Base-by-base conservation (phyloP, 2,329 filamentous ascomycete species). In the Colletotrichum abscissum region DNA sequence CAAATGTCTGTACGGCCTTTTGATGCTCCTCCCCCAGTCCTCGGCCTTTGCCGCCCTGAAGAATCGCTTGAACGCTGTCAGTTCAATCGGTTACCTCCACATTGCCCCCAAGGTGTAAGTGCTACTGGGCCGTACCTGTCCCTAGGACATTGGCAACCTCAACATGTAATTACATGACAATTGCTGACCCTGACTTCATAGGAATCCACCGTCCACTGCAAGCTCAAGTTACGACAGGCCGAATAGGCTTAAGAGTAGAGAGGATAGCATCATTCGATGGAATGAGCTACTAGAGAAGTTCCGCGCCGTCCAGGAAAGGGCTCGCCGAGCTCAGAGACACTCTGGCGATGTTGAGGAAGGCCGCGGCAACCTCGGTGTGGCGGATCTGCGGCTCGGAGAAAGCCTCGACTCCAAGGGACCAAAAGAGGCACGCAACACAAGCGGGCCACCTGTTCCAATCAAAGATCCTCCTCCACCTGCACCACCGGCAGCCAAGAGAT, bases 21-120 rank as follows among this genome's bases (percentile, higher is more conserved):
- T 99, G 67, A 99, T 99, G 97, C 92, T 99, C 22, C 89, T 99
- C n/a, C 97, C 97, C 0, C 97, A 99, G 84, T 98, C 96, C 19
- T 97, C 95, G 33, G 97, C 97, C 9, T 99, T 99, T 84, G 97
- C 95, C 33, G 96, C 97, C 2, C 87, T 99, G 70, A 98, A 98
- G 82, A 99, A 99, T 80, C 92, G 97, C 55, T 89, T 99, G 63
- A 98, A 98, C 83, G 98, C 94, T 82, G 97, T 99, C 77, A 97
- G 94, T 85, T 95, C 97, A 65, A 98, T 99, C 81, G 97, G 96
- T 56, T 97, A 98, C 82, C 86, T 99, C 74, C 96, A 98, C 80
- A 93, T 94, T 76, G 92, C 92, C 75, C 93, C 89, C 66, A 85
- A 94, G 89, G 89, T 90, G 94, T 97, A 92, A 84, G 92, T 91